phyloP scores from a whole-genome alignment of 768 basidiomycete genomes.

The Suillus weaverae region DNA sequence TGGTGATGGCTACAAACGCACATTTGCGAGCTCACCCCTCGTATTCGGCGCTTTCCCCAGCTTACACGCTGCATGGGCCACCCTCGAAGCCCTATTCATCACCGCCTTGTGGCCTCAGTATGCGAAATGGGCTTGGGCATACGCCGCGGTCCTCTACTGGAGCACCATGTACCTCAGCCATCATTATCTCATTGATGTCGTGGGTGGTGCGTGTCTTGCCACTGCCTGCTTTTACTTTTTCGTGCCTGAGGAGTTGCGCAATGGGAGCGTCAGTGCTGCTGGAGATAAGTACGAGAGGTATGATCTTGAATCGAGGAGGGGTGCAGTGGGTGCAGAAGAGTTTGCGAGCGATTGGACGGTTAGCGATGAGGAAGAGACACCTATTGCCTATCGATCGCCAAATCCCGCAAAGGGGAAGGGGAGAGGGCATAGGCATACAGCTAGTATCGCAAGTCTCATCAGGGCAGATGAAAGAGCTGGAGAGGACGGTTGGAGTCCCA shows the following conservation, averaged over 20 bases:
- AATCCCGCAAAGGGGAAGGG: slow-evolving; percentile 33
- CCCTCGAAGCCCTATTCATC: slow-evolving; percentile 90
- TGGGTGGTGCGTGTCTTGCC: slow-evolving; percentile 89
- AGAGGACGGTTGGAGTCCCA: slow-evolving; percentile 77
- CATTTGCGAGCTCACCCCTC: slow-evolving; percentile 86
- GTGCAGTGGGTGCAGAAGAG: slow-evolving; percentile 31
- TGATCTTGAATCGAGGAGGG: slow-evolving; percentile 58
- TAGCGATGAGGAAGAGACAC: slow-evolving; percentile 67
- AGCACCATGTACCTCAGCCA: slow-evolving; percentile 98
- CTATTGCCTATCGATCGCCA: slow-evolving; percentile 72
- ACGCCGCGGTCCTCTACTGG: slow-evolving; percentile 90
- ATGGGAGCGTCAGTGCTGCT: slow-evolving; percentile 42
- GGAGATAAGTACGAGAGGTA: slow-evolving; percentile 73
- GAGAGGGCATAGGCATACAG: slow-evolving; percentile 72
- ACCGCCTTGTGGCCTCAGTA: slow-evolving; percentile 90
- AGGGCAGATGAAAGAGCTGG: slow-evolving; percentile 69
- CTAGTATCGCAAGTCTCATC: slow-evolving; percentile 81
- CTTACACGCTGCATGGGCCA: slow-evolving; percentile 87
- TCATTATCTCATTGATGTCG: slow-evolving; percentile 98
- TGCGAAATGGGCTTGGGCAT: slow-evolving; percentile 71
- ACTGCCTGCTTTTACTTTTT: slow-evolving; percentile 84
- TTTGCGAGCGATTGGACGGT: slow-evolving; percentile 42
- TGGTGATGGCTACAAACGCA: slow-evolving; percentile 67
- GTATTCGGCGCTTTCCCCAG: slow-evolving; percentile 98
- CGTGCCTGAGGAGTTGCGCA: slow-evolving; percentile 79